phyloP scores from a whole-genome alignment of 2,329 filamentous ascomycete genomes.

The Diaporthe sp. region DNA sequence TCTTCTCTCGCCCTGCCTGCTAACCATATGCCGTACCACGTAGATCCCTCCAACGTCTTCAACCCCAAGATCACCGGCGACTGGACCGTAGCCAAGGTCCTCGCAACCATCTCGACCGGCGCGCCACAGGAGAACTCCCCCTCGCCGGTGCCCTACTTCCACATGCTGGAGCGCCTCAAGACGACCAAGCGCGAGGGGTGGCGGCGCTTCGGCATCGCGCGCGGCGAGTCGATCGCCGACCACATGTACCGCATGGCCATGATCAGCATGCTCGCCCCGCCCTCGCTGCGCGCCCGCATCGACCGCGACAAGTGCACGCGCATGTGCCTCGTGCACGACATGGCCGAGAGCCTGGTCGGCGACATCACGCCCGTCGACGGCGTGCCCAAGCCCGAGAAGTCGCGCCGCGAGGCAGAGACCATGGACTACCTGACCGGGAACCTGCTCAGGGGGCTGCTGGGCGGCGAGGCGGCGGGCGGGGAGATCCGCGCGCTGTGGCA shows the following conservation, averaged over 20 bases:
- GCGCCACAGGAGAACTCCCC: slow-evolving; percentile 71
- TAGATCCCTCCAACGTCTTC: slow-evolving; percentile 53
- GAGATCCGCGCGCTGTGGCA: slow-evolving; percentile 88
- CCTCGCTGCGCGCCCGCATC: slow-evolving; percentile 77
- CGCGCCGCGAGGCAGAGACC: slow-evolving; percentile 84
- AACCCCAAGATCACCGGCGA: slow-evolving; percentile 58
- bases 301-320: slow-evolving; percentile 88
- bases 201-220: slow-evolving; percentile 84
- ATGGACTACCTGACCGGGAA: slow-evolving; percentile 90
- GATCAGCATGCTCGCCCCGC: slow-evolving; percentile 91
- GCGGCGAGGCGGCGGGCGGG: slow-evolving; percentile 73
- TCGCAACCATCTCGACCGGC: slow-evolving; percentile 72
- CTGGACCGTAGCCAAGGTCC: slow-evolving; percentile 73
- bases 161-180: slow-evolving; percentile 93
- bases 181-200: slow-evolving; percentile 97
- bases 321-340: slow-evolving; percentile 97
- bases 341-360: slow-evolving; percentile 94
- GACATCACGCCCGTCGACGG: slow-evolving; percentile 96
- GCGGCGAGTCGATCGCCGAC: slow-evolving; percentile 92
- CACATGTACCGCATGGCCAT: slow-evolving; percentile 99
- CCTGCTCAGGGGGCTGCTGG: slow-evolving; percentile 81
- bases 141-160: slow-evolving; percentile 92
- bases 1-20: background rate
- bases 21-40: background rate
- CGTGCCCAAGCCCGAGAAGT: slow-evolving; percentile 89